phyloP scores from a whole-genome alignment of 2,329 filamentous ascomycete genomes.

The Macroventuria anomochaeta region DNA sequence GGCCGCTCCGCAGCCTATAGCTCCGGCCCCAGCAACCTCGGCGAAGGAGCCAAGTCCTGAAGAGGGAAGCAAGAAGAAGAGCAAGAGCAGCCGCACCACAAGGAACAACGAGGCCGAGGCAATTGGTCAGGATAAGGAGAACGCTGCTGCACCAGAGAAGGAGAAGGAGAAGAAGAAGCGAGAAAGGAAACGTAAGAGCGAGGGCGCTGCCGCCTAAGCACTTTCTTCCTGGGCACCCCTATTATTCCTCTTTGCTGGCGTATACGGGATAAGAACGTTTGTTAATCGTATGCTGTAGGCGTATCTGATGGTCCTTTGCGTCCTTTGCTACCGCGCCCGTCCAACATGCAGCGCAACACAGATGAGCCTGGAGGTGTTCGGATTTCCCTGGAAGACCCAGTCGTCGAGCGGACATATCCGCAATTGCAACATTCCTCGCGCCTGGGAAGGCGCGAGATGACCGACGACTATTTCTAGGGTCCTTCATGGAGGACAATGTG shows the following conservation, averaged over 20 bases:
- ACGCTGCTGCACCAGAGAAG: slow-evolving; percentile 24
- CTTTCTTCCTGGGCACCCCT: background rate
- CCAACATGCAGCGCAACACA: background rate
- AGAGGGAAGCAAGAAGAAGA: slow-evolving; percentile 45
- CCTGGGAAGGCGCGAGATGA: background rate
- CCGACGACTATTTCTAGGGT: background rate
- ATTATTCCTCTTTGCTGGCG: background rate
- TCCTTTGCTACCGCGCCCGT: background rate
- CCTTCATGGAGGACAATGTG: background rate
- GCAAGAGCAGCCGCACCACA: slow-evolving; percentile 42
- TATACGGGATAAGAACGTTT: background rate
- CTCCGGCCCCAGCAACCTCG: slow-evolving; percentile 31
- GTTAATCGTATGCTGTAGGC: background rate
- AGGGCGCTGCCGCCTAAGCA: slow-evolving; percentile 32
- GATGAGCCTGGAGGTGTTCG: background rate
- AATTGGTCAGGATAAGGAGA: slow-evolving; percentile 34
- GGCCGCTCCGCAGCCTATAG: slow-evolving; percentile 34
- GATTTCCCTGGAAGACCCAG: too few relatives aligned
- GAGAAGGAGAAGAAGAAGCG: slow-evolving; percentile 43
- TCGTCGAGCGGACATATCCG: background rate
- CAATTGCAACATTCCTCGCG: background rate
- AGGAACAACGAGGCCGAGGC: slow-evolving; percentile 41
- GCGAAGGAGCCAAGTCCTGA: slow-evolving; percentile 39
- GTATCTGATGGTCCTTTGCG: background rate
- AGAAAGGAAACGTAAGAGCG: slow-evolving; percentile 46